phyloP scores from a whole-genome alignment of 768 basidiomycete genomes.

The Lactarius hengduanensis region DNA sequence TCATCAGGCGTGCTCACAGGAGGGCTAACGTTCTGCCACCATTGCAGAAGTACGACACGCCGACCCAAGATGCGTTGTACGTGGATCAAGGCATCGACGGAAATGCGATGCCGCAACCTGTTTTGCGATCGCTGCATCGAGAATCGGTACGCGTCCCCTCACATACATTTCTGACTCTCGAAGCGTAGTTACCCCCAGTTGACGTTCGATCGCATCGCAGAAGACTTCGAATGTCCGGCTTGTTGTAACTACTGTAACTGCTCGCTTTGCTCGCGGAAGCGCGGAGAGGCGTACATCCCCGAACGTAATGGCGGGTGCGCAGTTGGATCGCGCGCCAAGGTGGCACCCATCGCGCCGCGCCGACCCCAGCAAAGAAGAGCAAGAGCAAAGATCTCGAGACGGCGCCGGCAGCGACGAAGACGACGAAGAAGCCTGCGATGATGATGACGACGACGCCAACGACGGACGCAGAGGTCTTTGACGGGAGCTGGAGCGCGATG shows the following conservation, averaged over 20 bases:
- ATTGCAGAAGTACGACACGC: no score
- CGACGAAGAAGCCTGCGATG: not conserved
- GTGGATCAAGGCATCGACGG: not conserved
- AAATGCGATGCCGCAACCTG: constrained; percentile 6
- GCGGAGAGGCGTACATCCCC: constrained; percentile 48
- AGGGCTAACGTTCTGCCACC: constrained; percentile 13
- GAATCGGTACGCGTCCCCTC: constrained; percentile 11
- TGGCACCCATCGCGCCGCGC: not conserved
- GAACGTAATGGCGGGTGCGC: constrained; percentile 31
- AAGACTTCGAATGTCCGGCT: constrained; percentile 43
- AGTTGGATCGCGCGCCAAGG: constrained; percentile 7
- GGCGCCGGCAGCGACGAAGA: not conserved
- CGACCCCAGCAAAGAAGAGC: not conserved
- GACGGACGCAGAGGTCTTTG: not conserved
- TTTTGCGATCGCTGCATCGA: constrained; percentile 28
- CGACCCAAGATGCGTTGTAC: constrained; percentile 24
- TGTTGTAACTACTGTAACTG: constrained; percentile 52
- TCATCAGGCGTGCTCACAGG: no score
- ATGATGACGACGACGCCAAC: not conserved
- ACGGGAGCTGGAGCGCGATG: not conserved
- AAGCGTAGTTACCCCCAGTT: constrained; percentile 41
- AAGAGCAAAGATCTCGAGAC: not conserved
- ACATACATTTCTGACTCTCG: not conserved
- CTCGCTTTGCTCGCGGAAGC: constrained; percentile 42
- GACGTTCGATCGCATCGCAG: constrained; percentile 37